Percentiles rank a stretch among this genome's conserved stretches.
These are phyloP conservation scores for Thecaphora thlaspeos DNA, from an alignment of 1,284 basidiomycete species.

Conservation along the genomic window DNA sequence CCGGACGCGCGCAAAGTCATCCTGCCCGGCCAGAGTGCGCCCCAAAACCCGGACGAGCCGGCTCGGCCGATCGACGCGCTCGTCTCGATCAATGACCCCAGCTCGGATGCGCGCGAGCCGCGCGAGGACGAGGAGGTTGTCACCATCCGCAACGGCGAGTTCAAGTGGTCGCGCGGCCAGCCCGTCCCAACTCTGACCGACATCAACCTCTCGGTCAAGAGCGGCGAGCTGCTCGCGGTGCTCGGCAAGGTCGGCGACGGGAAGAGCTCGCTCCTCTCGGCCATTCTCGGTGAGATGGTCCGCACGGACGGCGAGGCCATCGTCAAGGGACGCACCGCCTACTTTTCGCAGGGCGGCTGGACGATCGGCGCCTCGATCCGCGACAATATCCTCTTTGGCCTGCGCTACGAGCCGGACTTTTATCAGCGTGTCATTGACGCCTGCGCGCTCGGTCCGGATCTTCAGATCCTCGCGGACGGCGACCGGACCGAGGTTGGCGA, in stretches of 20 bases:
- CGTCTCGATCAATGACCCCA: background rate
- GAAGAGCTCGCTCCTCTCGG: slow-evolving; percentile 62
- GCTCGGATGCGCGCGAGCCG: background rate
- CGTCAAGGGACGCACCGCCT: slow-evolving; percentile 74
- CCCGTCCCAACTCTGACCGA: slow-evolving; percentile 60
- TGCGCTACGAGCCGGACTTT: slow-evolving; percentile 74
- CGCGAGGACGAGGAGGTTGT: slow-evolving; percentile 62
- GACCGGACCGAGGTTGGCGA: slow-evolving; percentile 90
- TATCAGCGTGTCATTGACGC: slow-evolving; percentile 77
- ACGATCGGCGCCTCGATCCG: slow-evolving; percentile 87
- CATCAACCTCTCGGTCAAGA: slow-evolving; percentile 66
- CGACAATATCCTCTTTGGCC: slow-evolving; percentile 88
- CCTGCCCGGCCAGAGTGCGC: background rate
- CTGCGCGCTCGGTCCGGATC: slow-evolving; percentile 76
- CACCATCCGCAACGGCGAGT: slow-evolving; percentile 58
- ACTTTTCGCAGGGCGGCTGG: slow-evolving; percentile 91
- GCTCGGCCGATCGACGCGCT: background rate
- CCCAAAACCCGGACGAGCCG: slow-evolving; percentile 29
- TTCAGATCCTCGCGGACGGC: slow-evolving; percentile 88
- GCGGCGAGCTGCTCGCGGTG: slow-evolving; percentile 66
- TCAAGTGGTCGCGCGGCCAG: slow-evolving; percentile 22
- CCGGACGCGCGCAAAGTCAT: slow-evolving; percentile 62
- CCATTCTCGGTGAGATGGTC: slow-evolving; percentile 65
- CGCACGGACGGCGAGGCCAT: slow-evolving; percentile 62
- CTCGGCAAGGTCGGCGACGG: slow-evolving; percentile 65